A percentile compares a stretch with the other conserved stretches of the same genome.
These are phyloP conservation scores for Fusarium nanum DNA, from an alignment of 2,329 filamentous ascomycete species.

Conservation along the genomic window DNA sequence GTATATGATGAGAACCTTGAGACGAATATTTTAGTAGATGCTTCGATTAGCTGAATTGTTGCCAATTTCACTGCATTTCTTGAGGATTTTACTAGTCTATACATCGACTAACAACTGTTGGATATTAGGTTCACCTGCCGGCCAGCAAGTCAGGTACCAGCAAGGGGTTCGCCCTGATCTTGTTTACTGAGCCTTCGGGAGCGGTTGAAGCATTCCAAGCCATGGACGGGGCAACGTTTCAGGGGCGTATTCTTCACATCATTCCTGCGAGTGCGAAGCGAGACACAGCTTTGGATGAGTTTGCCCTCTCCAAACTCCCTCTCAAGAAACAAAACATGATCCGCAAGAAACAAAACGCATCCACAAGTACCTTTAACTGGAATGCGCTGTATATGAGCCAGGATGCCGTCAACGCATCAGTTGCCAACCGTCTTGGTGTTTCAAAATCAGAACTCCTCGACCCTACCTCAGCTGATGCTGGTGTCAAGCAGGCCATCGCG, in stretches of 20 bases:
- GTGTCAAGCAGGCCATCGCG: slow-evolving; percentile 95
- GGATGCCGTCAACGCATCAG: slow-evolving; percentile 91
- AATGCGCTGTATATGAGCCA: slow-evolving; percentile 99
- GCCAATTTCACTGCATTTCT: slow-evolving; percentile 44
- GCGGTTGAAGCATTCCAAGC: slow-evolving; percentile 83
- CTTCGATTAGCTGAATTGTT: slow-evolving; percentile 82
- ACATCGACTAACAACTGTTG: slow-evolving; percentile 45
- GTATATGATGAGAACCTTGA: slow-evolving; percentile 89
- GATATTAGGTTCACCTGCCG: slow-evolving; percentile 83
- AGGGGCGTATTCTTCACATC: slow-evolving; percentile 91
- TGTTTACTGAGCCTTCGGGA: slow-evolving; percentile 76
- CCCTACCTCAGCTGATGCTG: slow-evolving; percentile 93
- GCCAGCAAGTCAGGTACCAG: slow-evolving; percentile 77
- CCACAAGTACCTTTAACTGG: slow-evolving; percentile 89
- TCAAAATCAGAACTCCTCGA: slow-evolving; percentile 93
- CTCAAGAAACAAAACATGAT: slow-evolving; percentile 95
- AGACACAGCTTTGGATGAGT: slow-evolving; percentile 86
- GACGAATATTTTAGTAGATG: slow-evolving; percentile 99
- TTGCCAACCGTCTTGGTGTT: slow-evolving; percentile 87
- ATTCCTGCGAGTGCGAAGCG: slow-evolving; percentile 86
- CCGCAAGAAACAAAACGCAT: slow-evolving; percentile 83
- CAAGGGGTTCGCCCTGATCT: slow-evolving; percentile 92
- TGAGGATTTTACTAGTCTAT: slow-evolving; percentile 31
- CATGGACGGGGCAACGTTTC: slow-evolving; percentile 87
- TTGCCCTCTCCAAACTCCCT: slow-evolving; percentile 88